phyloP scores from a whole-genome alignment of 2,329 filamentous ascomycete species.

The Colletotrichum viniferum region DNA sequence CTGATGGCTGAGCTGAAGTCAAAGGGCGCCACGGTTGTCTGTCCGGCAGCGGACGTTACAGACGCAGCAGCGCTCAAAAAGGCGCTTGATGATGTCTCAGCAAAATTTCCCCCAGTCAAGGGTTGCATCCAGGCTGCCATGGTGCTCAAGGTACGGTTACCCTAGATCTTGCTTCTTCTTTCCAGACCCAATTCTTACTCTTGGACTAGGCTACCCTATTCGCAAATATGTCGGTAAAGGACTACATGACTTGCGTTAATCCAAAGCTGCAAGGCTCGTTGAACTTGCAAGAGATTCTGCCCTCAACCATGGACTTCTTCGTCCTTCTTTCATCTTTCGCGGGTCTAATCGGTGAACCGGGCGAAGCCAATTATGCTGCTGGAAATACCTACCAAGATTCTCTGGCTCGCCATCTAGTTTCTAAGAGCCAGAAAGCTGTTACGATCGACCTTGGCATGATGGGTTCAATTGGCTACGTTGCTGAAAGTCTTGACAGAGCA shows the following conservation, averaged over 20 bases:
- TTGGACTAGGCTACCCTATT: conserved; percentile 45
- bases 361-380: conserved; percentile 38
- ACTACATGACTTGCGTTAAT: conserved; percentile 45
- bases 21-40: conserved; percentile 21
- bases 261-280: conserved; percentile 47
- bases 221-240: conserved; percentile 48
- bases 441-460: conserved; percentile 14
- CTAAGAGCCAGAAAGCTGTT: neutral
- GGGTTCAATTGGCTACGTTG: neutral
- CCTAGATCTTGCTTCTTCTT: neutral
- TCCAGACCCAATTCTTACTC: neutral
- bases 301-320: conserved; percentile 36
- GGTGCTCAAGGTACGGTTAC: neutral
- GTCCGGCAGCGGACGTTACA: conserved; percentile 32
- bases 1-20: conserved; percentile 23
- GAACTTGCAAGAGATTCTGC: conserved; percentile 39
- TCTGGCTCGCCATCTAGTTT: conserved; percentile 13
- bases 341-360: conserved; percentile 29
- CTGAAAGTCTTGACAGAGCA: neutral
- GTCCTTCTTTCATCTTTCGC: conserved; percentile 34
- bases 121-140: neutral
- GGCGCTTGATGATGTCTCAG: conserved; percentile 33
- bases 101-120: conserved; percentile 27
- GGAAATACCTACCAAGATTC: conserved; percentile 33
- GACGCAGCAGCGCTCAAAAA: conserved; percentile 31